phyloP scores from a whole-genome alignment of 495 filamentous ascomycete species.

The Staphylotrichum tortipilum region DNA sequence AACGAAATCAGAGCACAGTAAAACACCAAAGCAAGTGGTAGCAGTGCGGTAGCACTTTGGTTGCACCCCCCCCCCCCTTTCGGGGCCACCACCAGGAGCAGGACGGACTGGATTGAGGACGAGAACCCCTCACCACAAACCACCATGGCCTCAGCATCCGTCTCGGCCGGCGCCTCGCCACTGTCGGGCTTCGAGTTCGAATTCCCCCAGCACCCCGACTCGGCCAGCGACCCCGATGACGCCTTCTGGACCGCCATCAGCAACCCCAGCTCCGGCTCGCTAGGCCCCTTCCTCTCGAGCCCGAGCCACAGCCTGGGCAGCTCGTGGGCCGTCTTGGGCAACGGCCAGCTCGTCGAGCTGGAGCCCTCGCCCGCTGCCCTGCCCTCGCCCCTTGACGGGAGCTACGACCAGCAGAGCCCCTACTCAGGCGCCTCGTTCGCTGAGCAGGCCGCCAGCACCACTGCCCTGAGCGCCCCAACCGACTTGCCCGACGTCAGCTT shows the following conservation, averaged over 20 bases:
- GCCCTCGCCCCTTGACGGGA: conserved; percentile 17
- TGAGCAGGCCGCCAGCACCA: conserved; percentile 13
- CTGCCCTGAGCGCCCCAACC: neutral
- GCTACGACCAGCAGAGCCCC: conserved; percentile 10
- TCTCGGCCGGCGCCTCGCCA: conserved; percentile 22
- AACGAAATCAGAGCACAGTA: too few species aligned
- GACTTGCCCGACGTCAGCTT: conserved; percentile 14
- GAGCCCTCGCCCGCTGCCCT: conserved; percentile 20
- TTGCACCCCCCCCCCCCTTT: too few species aligned
- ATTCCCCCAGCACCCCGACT: conserved; percentile 6
- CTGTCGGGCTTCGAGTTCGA: conserved; percentile 20
- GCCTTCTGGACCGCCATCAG: conserved; percentile 20
- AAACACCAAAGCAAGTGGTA: too few species aligned
- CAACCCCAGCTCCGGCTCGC: conserved; percentile 19
- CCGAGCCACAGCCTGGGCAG: conserved; percentile 35
- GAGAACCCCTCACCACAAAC: neutral
- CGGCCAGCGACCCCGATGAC: conserved; percentile 17
- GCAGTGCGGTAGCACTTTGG: neutral
- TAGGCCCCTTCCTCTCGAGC: conserved; percentile 30
- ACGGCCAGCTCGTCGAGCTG: conserved; percentile 10
- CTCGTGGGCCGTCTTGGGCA: conserved; percentile 33
- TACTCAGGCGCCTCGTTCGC: conserved; percentile 16
- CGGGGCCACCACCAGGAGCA: too few species aligned
- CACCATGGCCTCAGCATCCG: conserved; percentile 30
- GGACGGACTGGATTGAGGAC: neutral